These are phyloP conservation scores for Corchorus capsularis DNA, from an alignment of 345 rosid genomes.

Conservation along the genomic window DNA sequence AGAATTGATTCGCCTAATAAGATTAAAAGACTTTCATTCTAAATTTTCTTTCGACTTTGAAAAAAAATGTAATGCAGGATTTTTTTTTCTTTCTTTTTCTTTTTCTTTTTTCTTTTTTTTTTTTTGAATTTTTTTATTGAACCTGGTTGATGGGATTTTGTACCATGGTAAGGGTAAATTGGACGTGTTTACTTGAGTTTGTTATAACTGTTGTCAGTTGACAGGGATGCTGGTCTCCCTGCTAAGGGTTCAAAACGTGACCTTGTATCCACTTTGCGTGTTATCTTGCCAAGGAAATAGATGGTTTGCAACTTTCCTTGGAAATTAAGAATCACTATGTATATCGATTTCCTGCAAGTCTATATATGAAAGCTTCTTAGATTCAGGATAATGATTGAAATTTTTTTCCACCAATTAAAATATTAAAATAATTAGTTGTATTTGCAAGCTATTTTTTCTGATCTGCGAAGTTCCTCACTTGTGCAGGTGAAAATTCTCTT, in stretches of 20 bases:
- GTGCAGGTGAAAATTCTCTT: constrained; percentile 49
- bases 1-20: too few species aligned
- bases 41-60: too few species aligned
- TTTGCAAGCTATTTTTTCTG: constrained; percentile 15
- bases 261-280: constrained; percentile 67
- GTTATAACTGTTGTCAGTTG: constrained; percentile 25
- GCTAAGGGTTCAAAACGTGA: constrained; percentile 74
- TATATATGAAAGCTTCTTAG: neutral
- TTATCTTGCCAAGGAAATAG: constrained; percentile 44
- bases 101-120: too few species aligned
- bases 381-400: neutral
- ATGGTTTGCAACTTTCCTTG: constrained; percentile 40
- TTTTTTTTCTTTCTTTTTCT: too few species aligned
- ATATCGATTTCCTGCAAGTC: neutral
- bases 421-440: neutral
- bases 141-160: neutral
- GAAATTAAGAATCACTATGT: constrained; percentile 15
- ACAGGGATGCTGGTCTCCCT: constrained; percentile 73
- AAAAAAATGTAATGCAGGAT: too few species aligned
- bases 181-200: neutral
- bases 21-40: too few species aligned
- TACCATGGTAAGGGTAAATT: neutral
- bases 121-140: neutral
- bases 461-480: constrained; percentile 6
- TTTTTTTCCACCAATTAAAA: too few species aligned